A percentile compares a stretch with the other conserved stretches of the same genome.
Conservation (phyloP, 305 asterid species). For the Fraxinus baroniana region DNA sequence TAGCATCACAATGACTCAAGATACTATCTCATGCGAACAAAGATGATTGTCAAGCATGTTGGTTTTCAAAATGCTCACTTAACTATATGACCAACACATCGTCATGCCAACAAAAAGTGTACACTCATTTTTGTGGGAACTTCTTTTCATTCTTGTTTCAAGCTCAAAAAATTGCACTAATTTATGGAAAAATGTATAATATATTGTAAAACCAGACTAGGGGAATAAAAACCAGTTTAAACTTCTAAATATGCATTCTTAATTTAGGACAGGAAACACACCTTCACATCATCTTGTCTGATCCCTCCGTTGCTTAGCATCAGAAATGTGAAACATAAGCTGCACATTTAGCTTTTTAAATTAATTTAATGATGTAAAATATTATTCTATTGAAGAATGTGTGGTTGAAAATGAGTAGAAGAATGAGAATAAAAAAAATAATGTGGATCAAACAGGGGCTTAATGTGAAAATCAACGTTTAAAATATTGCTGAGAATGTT, state of each 20-base stretch:
- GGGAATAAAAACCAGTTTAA: neutral
- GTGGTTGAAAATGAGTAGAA: too few species aligned
- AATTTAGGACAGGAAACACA: slow-evolving; percentile 18
- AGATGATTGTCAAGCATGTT: neutral
- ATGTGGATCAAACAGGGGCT: too few species aligned
- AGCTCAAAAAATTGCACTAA: slow-evolving; percentile 11
- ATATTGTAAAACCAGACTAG: neutral
- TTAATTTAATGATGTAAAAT: too few species aligned
- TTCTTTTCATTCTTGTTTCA: neutral
- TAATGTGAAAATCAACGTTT: neutral
- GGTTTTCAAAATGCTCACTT: neutral
- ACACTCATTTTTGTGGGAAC: neutral
- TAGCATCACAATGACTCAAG: neutral
- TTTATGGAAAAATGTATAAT: neutral
- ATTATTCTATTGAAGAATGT: too few species aligned
- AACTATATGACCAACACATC: neutral
- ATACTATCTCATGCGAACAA: neutral
- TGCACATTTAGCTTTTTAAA: slow-evolving; percentile 35
- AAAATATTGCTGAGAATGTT: neutral
- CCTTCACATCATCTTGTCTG: slow-evolving; percentile 39
- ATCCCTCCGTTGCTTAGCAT: slow-evolving; percentile 62
- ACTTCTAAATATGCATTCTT: neutral
- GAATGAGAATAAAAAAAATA: too few species aligned
- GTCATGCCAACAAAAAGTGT: neutral
- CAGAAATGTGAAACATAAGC: slow-evolving; percentile 92